Conservation (phyloP, 2,329 filamentous ascomycete species). For the Colletotrichum brevisporum region DNA sequence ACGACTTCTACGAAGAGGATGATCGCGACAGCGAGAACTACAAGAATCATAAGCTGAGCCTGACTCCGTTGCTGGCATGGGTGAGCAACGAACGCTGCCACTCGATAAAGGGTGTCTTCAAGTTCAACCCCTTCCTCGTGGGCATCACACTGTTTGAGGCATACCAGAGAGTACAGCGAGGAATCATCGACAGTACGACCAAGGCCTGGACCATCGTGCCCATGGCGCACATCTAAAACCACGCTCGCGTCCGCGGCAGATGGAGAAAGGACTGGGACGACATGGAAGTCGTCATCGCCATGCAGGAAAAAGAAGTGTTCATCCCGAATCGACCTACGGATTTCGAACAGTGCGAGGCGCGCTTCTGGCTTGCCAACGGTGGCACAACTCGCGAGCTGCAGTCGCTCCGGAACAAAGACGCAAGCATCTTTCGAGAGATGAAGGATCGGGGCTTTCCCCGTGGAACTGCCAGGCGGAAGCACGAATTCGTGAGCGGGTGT, state of each 20-base stretch:
- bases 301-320: conserved; percentile 4
- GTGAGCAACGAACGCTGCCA: too few species aligned
- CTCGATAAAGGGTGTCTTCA: too few species aligned
- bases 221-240: conserved; percentile 11
- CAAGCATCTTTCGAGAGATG: background rate
- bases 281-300: conserved; percentile 9
- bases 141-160: background rate
- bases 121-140: background rate
- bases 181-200: background rate
- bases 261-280: background rate
- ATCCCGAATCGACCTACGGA: background rate
- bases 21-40: background rate
- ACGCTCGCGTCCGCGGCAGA: background rate
- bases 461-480: background rate
- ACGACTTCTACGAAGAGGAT: background rate
- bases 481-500: background rate
- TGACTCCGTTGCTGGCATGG: background rate
- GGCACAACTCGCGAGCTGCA: background rate
- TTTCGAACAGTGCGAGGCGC: background rate
- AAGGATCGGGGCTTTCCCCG: background rate
- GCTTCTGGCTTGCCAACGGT: conserved; percentile 7
- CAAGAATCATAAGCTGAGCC: background rate
- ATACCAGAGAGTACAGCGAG: background rate
- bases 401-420: background rate
- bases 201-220: background rate